These are phyloP conservation scores for Aechmea fasciata DNA, from an alignment of 176 grass and related monocot species.

Conservation along the genomic window DNA sequence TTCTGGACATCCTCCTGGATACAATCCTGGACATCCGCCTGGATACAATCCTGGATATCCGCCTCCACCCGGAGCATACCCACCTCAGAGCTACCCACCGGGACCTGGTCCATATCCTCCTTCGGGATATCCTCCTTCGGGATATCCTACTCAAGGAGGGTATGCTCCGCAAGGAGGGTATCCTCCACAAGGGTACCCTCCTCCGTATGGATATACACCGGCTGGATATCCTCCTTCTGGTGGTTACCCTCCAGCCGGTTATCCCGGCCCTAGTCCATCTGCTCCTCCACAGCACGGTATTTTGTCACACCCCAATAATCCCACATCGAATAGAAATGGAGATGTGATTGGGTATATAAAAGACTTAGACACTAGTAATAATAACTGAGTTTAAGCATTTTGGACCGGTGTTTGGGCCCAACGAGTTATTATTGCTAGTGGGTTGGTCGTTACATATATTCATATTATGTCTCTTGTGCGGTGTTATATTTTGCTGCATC, in stretches of 20 bases:
- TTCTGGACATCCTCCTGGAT: background rate
- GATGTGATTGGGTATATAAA: no score
- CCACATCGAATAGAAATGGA: no score
- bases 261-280: background rate
- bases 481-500: no score
- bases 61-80: slow-evolving; percentile 17
- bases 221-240: slow-evolving; percentile 27
- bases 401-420: no score
- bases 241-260: background rate
- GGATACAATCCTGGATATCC: slow-evolving; percentile 25
- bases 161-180: no score
- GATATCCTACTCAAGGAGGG: no score
- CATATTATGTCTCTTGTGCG: background rate
- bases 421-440: no score
- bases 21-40: background rate
- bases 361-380: no score
- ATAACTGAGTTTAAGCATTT: no score
- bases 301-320: no score
- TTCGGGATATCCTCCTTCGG: slow-evolving; percentile 21
- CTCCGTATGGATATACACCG: background rate
- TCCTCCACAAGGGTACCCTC: no score
- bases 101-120: slow-evolving; percentile 8
- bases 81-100: slow-evolving; percentile 29
- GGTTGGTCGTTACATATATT: no score
- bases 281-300: slow-evolving; percentile 11